Conservation (phyloP, 2,329 filamentous ascomycete genomes). For the Botryotinia calthae region DNA sequence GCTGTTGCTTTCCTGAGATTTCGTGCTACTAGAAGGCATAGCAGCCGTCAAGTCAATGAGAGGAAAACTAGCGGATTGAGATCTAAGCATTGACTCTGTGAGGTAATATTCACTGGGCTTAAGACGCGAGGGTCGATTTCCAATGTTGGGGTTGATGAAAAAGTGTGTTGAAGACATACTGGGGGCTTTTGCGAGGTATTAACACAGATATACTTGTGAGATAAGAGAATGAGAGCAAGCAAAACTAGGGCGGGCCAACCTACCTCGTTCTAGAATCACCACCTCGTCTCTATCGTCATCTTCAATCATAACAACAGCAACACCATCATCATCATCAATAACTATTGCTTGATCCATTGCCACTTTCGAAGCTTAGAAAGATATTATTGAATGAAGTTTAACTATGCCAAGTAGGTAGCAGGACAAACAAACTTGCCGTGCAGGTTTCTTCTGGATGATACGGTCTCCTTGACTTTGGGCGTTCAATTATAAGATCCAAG, state of each 20-base stretch:
- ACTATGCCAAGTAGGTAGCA: not conserved
- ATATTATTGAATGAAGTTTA: not conserved
- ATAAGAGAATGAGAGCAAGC: not conserved
- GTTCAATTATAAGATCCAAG: not conserved
- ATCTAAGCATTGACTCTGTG: not conserved
- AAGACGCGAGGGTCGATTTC: not conserved
- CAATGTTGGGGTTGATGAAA: too few species aligned
- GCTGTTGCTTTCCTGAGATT: not conserved
- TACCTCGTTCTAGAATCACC: constrained; percentile 13
- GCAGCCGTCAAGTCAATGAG: not conserved
- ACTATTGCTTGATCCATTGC: constrained; percentile 6
- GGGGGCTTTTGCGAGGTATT: not conserved
- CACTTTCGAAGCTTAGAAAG: not conserved
- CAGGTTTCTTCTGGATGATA: not conserved
- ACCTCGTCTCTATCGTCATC: constrained; percentile 2
- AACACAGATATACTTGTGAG: not conserved
- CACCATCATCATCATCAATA: constrained; percentile 1
- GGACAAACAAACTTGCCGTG: not conserved
- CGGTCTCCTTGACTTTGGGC: not conserved
- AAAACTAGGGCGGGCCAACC: not conserved
- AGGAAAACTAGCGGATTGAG: not conserved
- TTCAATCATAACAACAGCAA: not conserved
- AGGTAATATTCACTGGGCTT: not conserved
- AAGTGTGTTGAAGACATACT: not conserved
- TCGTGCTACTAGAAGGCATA: not conserved